Evolutionary conservation across 331 rosid genomes (phyloP).

Genomic region (Saraca asoca): DNA sequence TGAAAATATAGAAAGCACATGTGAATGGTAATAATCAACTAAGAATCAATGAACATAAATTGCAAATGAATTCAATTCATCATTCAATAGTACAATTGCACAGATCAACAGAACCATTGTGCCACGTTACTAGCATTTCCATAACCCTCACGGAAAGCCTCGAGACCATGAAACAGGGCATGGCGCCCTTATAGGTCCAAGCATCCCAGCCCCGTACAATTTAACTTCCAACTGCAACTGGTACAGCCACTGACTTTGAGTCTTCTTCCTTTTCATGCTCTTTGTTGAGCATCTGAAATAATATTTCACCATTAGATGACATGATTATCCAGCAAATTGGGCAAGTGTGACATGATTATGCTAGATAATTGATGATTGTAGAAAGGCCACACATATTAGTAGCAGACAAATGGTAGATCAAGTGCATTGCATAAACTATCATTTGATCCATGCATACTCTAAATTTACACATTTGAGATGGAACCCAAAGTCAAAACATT

Average conservation of each 20-base stretch:
- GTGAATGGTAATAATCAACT: slow-evolving; percentile 8
- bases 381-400: background rate
- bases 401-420: too few species aligned
- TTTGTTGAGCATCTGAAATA: slow-evolving; percentile 59
- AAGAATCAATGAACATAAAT: background rate
- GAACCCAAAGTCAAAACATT: too few species aligned
- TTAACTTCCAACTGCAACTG: slow-evolving; percentile 49
- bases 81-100: too few species aligned
- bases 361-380: background rate
- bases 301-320: background rate
- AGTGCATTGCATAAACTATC: too few species aligned
- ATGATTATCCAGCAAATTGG: slow-evolving; percentile 2
- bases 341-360: background rate
- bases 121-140: slow-evolving; percentile 29
- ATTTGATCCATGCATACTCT: too few species aligned
- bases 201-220: slow-evolving; percentile 11
- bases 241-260: slow-evolving; percentile 47
- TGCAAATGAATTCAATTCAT: background rate
- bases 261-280: slow-evolving; percentile 63
- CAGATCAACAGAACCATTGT: slow-evolving; percentile 23
- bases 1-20: slow-evolving; percentile 8
- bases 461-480: too few species aligned
- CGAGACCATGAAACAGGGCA: slow-evolving; percentile 5
- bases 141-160: slow-evolving; percentile 30
- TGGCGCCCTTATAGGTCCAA: background rate